Conservation (phyloP, 345 rosid genomes). For the Aquilaria sinensis region DNA sequence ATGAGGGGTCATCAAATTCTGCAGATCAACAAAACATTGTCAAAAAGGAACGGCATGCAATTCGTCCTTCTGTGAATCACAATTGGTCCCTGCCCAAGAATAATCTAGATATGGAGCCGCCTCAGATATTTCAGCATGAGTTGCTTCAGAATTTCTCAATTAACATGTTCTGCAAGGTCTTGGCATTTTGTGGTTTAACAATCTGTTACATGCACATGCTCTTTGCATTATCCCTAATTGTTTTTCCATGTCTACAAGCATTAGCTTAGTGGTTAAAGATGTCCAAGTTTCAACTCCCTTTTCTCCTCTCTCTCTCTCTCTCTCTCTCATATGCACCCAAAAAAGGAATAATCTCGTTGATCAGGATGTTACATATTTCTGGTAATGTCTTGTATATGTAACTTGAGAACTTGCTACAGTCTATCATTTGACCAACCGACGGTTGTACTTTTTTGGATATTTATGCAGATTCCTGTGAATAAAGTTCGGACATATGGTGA, state of each 20-base stretch:
- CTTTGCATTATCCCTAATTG: neutral
- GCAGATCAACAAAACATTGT: conserved; percentile 55
- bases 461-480: conserved; percentile 83
- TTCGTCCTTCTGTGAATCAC: conserved; percentile 96
- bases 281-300: neutral
- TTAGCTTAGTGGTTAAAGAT: neutral
- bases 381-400: neutral
- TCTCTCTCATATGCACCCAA: neutral
- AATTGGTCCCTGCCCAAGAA: conserved; percentile 90
- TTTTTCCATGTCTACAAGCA: too few relatives aligned
- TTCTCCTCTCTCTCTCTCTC: neutral
- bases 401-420: neutral
- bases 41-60: conserved; percentile 73
- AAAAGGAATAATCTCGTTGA: neutral
- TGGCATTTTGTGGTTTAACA: conserved; percentile 1
- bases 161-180: conserved; percentile 98
- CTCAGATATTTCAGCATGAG: conserved; percentile 98
- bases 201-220: neutral
- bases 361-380: neutral
- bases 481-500: conserved; percentile 88
- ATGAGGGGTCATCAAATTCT: conserved; percentile 47
- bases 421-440: neutral
- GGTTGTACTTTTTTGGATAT: conserved; percentile 5
- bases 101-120: conserved; percentile 52
- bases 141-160: conserved; percentile 92